Evolutionary conservation across 139 green algal genomes (phyloP), one percentile per base, ranked within the genome.

Genomic region (Eudorina sp.): DNA sequence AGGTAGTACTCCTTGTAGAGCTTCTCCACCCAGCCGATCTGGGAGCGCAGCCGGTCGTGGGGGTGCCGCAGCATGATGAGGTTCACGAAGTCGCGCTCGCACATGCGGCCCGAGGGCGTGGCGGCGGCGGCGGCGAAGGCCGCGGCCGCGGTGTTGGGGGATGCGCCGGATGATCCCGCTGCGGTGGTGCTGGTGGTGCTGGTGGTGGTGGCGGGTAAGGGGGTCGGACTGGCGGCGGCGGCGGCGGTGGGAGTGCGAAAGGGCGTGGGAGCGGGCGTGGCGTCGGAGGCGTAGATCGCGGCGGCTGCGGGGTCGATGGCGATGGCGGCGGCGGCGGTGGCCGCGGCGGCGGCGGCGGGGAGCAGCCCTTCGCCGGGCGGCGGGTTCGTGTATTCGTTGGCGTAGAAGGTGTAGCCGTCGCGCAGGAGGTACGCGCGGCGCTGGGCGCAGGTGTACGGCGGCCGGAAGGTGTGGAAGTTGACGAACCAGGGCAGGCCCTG

Each of bases 21-120:
- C 62, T 92, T 92, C 89, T 92, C 74, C 19, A 92, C 74, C 89
- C 89, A 92, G 62, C 73, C 69, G 45, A 92, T 87, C 68, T 88
- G 83, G 1, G 87, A 91, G 34, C n/a, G n/a, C 66, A 93, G 86
- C 23, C 90, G 45, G 53, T 86, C 83, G 18, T 83, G 31, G 2
- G 90, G 90, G 53, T 93, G 38, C 41, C 90, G 86, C 36, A 89
- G 86, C 86, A 93, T 88, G n/a, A 93, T 83, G 14, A 93, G 68
- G 86, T 93, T 91, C 3, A 91, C 82, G 74, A 93, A 91, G 53
- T 93, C 74, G 40, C 38, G 62, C 45, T 79, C 70, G 76, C 90
- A 93, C 80, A 91, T 68, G 18, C 1, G 2, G 64, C 46, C 53
- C n/a, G 45, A 79, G 2, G 36, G 36, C 18, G 34, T 40, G 29